Evolutionary conservation across 106 monocot genomes (phyloP).

Genomic region (Allium fistulosum): DNA sequence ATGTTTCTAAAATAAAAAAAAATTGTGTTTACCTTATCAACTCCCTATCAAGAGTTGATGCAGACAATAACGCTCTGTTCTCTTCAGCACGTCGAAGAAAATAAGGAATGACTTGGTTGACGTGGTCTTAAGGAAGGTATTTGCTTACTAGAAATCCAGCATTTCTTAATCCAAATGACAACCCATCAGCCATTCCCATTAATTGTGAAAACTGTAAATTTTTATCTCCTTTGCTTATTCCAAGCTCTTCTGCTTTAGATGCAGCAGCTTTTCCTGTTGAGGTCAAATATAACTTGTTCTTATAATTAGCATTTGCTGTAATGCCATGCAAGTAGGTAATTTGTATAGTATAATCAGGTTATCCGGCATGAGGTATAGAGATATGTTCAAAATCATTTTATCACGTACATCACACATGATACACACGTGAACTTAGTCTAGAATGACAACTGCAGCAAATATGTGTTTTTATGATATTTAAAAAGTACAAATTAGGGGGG

Average conservation of each 20-base stretch:
- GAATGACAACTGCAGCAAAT: too few species aligned
- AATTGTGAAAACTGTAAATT: constrained; percentile 87
- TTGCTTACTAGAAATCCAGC: constrained; percentile 95
- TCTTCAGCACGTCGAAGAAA: constrained; percentile 90
- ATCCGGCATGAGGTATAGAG: too few species aligned
- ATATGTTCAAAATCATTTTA: too few species aligned
- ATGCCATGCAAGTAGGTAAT: too few species aligned
- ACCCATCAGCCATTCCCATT: constrained; percentile 91
- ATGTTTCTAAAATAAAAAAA: too few species aligned
- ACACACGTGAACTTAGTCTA: too few species aligned
- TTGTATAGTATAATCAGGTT: too few species aligned
- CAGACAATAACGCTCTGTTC: constrained; percentile 76
- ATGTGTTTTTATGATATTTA: too few species aligned
- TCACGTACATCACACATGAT: too few species aligned
- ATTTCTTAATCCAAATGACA: constrained; percentile 63
- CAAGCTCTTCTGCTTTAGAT: constrained; percentile 57
- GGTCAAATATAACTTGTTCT: neutral
- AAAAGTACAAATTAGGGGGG: too few species aligned
- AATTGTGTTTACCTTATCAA: constrained; percentile 39
- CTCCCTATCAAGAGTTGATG: constrained; percentile 51
- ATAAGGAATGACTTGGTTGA: constrained; percentile 81
- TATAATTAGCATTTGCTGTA: too few species aligned
- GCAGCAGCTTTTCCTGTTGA: constrained; percentile 49
- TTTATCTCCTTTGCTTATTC: constrained; percentile 40
- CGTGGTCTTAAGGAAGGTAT: constrained; percentile 79